Conservation (phyloP, 2,329 filamentous ascomycete species). For the Apiospora arundinis region DNA sequence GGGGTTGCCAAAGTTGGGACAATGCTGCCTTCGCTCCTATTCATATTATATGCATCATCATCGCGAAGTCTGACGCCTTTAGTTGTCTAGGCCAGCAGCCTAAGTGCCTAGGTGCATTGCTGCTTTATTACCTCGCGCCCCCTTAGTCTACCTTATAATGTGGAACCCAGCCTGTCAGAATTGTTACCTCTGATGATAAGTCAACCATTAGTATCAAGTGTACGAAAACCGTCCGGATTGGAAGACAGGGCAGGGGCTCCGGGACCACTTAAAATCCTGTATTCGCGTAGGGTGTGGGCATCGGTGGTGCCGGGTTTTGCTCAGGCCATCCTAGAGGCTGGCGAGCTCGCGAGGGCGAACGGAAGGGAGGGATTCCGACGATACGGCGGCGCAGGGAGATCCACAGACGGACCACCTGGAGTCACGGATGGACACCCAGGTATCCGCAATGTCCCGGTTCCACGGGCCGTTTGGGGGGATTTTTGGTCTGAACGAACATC, state of each 20-base stretch:
- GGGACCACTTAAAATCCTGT: not conserved
- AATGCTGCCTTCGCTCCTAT: no score
- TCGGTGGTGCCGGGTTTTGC: not conserved
- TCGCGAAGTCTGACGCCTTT: no score
- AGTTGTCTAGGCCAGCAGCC: no score
- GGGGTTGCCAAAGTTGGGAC: no score
- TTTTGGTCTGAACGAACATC: not conserved
- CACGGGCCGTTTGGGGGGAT: not conserved
- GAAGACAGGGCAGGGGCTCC: not conserved
- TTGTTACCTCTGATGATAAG: not conserved
- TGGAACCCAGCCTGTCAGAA: not conserved
- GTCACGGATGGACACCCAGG: not conserved
- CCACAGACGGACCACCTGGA: slow-evolving; percentile 16
- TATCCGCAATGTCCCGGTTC: slow-evolving; percentile 10
- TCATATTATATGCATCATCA: no score
- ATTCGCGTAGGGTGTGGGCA: not conserved
- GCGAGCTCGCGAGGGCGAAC: not conserved
- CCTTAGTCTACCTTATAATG: not conserved
- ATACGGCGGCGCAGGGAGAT: slow-evolving; percentile 5
- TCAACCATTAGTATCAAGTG: not conserved
- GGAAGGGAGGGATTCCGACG: not conserved
- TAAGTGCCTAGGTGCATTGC: not conserved
- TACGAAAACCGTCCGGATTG: not conserved
- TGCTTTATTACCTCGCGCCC: not conserved
- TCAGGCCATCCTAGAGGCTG: not conserved